Evolutionary conservation across 164 flowering plant species (phyloP), one percentile per base, ranked within the genome.

Genomic region (Vitis rupestris): DNA sequence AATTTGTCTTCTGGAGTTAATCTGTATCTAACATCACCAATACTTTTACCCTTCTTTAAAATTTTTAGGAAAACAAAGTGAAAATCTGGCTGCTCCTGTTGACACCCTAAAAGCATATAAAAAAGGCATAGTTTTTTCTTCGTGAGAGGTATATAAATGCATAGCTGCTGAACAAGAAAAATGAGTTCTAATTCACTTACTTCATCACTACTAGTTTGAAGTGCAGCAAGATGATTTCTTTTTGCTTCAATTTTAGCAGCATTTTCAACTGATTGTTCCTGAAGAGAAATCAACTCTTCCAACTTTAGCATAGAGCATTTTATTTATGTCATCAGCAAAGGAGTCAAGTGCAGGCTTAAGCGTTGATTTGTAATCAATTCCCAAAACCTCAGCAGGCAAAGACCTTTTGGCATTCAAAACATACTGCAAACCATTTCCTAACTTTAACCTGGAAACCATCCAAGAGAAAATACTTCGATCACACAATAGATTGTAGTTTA

Each of bases 321-420:
- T 69, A 57, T 77, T 76, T 17, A 71, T 29, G 7, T 73, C 77
- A 54, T 76, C 74, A 17, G 63, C 64, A 37, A 80, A 82, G 47
- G 88, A 73, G 62, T 75, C 74, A 31, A 91, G 89, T 64, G 76
- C 82, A 48, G 90, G 95, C 81, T 86, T 88, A 7, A 95, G 67
- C 56, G 74, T 83, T 59, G 83, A 69, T 74, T 96, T 96, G 77
- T 90, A 90, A 74, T 90, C 92, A 63, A 86, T 59, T 30, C 97
- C 99, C 83, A 89, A 72, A 2, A 94, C 83, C 64, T 87, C 94
- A 67, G 79, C 76, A 53, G 88, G 78, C 17, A 94, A 77, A 14
- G 88, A 77, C 30, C 93, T 98, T 37, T 85, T 80, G 14, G 83
- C 63, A 81, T 88, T 88, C 78, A 89, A 59, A 61, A 53, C 53